Percentiles rank a stretch among this genome's conserved stretches.
These are phyloP conservation scores for Aphanomyces stellatus DNA, from an alignment of 352 stramenopile species.

Conservation along the genomic window DNA sequence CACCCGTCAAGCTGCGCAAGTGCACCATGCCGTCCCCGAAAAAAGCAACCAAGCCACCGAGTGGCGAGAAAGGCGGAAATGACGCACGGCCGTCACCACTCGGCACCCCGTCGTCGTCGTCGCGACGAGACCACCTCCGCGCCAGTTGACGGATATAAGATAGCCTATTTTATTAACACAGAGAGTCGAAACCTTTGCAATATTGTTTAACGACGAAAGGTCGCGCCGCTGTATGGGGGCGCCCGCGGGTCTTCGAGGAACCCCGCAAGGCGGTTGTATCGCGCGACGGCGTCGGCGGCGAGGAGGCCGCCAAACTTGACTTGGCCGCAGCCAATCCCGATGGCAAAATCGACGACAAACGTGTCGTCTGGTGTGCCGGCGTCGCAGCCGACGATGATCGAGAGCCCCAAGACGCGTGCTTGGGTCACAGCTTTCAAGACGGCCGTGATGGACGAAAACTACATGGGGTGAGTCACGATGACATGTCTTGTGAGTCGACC, in stretches of 20 bases:
- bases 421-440: slow-evolving; percentile 36
- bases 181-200: too few species aligned
- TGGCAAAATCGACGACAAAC: slow-evolving; percentile 39
- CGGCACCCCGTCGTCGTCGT: neutral
- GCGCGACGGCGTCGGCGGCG: slow-evolving; percentile 31
- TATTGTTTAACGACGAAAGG: slow-evolving; percentile 26
- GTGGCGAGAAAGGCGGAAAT: too few species aligned
- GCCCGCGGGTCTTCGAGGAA: slow-evolving; percentile 30
- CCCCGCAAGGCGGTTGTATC: slow-evolving; percentile 53
- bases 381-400: slow-evolving; percentile 40
- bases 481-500: neutral
- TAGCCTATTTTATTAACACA: too few species aligned
- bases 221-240: slow-evolving; percentile 35
- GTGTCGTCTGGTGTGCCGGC: slow-evolving; percentile 21
- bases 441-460: slow-evolving; percentile 42
- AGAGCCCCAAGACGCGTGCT: slow-evolving; percentile 40
- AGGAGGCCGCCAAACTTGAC: slow-evolving; percentile 63
- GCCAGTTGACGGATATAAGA: too few species aligned
- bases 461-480: slow-evolving; percentile 11
- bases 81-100: neutral
- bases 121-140: neutral
- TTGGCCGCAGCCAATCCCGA: slow-evolving; percentile 46
- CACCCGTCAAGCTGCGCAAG: neutral
- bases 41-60: neutral
- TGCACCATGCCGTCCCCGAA: neutral